Conservation (phyloP, 129 eudicot species). For the Saposhnikovia divaricata region DNA sequence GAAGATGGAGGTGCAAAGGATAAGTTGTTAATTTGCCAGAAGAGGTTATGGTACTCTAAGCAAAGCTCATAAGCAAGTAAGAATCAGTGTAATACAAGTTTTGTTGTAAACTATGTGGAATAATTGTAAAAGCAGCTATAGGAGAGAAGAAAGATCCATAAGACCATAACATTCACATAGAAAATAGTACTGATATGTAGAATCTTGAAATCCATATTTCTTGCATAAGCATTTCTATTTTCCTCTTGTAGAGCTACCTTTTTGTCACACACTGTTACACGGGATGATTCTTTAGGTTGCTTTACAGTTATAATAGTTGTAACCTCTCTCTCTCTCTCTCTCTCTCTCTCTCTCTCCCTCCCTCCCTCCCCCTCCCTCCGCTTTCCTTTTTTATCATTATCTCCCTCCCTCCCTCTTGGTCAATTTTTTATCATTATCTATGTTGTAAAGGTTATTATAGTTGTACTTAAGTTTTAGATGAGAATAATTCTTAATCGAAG, state of each 20-base stretch:
- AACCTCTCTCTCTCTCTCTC: too few relatives aligned
- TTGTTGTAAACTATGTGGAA: constrained; percentile 4
- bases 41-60: constrained; percentile 83
- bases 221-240: neutral
- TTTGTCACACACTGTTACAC: neutral
- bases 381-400: too few relatives aligned
- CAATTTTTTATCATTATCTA: too few relatives aligned
- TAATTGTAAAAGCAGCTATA: neutral
- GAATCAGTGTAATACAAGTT: neutral
- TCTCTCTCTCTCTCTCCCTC: too few relatives aligned
- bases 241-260: too few relatives aligned
- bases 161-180: neutral
- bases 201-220: neutral
- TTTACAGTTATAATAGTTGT: neutral
- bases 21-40: constrained; percentile 81
- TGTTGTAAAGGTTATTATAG: too few relatives aligned
- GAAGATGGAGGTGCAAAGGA: constrained; percentile 63
- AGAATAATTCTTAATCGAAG: too few relatives aligned
- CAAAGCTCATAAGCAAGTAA: constrained; percentile 38
- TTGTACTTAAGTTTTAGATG: too few relatives aligned
- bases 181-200: neutral
- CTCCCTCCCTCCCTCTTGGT: too few relatives aligned
- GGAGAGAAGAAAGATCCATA: constrained; percentile 5
- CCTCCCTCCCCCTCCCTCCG: too few relatives aligned
- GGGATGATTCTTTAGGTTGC: neutral